These are phyloP conservation scores for Tylopilus felleus DNA, from an alignment of 768 basidiomycete species.

Conservation along the genomic window DNA sequence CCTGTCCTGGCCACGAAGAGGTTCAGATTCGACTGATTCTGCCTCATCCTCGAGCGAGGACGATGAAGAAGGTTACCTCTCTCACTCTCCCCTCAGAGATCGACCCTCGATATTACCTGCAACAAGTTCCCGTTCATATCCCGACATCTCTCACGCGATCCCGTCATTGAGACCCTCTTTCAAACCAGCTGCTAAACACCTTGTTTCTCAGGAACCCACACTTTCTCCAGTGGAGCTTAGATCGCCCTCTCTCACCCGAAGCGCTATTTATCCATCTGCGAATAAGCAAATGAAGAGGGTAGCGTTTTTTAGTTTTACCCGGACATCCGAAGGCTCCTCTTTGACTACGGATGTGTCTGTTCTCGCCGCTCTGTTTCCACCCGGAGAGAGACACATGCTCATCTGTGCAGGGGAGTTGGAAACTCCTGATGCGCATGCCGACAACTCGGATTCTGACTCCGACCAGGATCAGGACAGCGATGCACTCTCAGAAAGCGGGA, in stretches of 20 bases:
- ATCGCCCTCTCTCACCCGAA: constrained; percentile 7
- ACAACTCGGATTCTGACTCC: constrained; percentile 32
- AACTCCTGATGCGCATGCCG: constrained; percentile 42
- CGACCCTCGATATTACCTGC: constrained; percentile 34
- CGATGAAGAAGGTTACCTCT: constrained; percentile 53
- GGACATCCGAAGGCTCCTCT: constrained; percentile 73
- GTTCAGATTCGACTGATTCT: constrained; percentile 25
- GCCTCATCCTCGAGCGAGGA: constrained; percentile 36
- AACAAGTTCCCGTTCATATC: constrained; percentile 40
- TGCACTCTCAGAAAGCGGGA: constrained; percentile 33
- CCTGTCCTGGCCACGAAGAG: constrained; percentile 20
- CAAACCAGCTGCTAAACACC: constrained; percentile 39
- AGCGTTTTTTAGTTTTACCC: constrained; percentile 80
- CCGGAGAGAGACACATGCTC: constrained; percentile 69
- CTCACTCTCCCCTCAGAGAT: constrained; percentile 50
- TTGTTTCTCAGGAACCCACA: constrained; percentile 33
- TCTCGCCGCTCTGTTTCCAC: constrained; percentile 67
- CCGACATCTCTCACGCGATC: constrained; percentile 37
- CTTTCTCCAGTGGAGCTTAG: constrained; percentile 26
- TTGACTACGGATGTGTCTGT: constrained; percentile 68
- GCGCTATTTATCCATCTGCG: constrained; percentile 8
- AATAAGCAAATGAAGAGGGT: constrained; percentile 31
- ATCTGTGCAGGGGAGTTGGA: constrained; percentile 71
- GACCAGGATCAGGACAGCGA: constrained; percentile 39
- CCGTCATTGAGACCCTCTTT: constrained; percentile 29